Evolutionary conservation across 768 basidiomycete species (phyloP), one percentile per base, ranked within the genome.

Genomic region (Hericium erinaceus): DNA sequence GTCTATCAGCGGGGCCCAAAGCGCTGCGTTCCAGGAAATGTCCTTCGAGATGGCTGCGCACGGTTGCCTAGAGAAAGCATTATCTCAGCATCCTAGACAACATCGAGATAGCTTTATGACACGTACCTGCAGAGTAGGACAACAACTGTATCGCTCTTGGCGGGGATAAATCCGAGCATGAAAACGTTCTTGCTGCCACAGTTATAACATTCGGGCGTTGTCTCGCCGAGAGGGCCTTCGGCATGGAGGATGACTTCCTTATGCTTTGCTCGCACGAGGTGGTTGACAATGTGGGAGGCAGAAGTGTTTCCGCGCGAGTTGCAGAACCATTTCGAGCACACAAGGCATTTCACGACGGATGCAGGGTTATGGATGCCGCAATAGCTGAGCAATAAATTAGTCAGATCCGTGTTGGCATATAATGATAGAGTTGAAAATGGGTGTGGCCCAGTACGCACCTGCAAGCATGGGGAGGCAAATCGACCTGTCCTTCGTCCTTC

Each of bases 181-280:
- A 99, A 99, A 12, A 98, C 97, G 67, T 99, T 99, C 74, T 97
- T 98, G 76, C 91, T 95, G 15, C 97, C 97, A 67, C 97, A 99
- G 67, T 94, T 95, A 77, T 99, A 99, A 70, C 97, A 99, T 74
- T 99, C 97, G 0, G 97, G 97, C 0, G 92, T 90, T 1, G 97
- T 98, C 73, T 98, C 97, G 2, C 97, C 97, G 3, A 99, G 78
- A 2, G 95, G 92, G 58, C 89, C 89, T 65, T 98, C 95, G 53
- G 90, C 88, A 67, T 99, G 97, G 33, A 99, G 74, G 60, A 95
- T 91, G 60, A 99, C 95, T 68, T 99, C 97, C 75, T 98, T 98
- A 75, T 99, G 97, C 74, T 98, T 98, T 33, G 97, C 95, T 67
- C 95, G 92, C 52, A 99, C 97, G 58, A 99, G 82, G 74, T 99